A percentile compares a stretch with the other conserved stretches of the same genome.
Conservation (phyloP, 2,329 filamentous ascomycete species). For the Rosellinia necatrix region DNA sequence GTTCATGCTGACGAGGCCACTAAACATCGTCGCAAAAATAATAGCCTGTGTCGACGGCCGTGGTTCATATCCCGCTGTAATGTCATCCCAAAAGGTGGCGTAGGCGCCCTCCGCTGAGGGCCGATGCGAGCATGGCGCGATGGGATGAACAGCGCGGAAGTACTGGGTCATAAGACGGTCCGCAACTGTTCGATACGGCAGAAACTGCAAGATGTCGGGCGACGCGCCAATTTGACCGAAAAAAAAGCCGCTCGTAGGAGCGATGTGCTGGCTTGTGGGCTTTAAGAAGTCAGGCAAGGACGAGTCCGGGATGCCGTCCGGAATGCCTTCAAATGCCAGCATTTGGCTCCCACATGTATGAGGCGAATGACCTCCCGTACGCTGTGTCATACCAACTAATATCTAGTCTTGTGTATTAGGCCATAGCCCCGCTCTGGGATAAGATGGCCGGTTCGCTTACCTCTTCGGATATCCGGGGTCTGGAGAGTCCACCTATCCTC, state of each 20-base stretch:
- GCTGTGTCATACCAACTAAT: conserved; percentile 41
- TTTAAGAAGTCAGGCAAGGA: conserved; percentile 60
- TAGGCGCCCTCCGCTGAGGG: conserved; percentile 71
- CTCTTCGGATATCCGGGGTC: conserved; percentile 73
- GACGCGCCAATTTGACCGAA: conserved; percentile 59
- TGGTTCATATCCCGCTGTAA: conserved; percentile 64
- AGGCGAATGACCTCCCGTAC: conserved; percentile 28
- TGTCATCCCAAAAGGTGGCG: conserved; percentile 66
- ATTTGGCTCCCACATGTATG: conserved; percentile 28
- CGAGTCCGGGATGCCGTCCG: conserved; percentile 34
- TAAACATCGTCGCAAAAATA: conserved; percentile 71
- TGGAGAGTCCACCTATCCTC: conserved; percentile 72
- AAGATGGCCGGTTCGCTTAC: conserved; percentile 46
- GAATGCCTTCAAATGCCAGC: conserved; percentile 32
- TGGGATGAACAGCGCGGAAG: conserved; percentile 68
- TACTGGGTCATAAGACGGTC: conserved; percentile 70
- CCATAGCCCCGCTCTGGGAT: not conserved
- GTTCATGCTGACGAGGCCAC: conserved; percentile 68
- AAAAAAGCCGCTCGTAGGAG: conserved; percentile 69
- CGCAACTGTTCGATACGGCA: conserved; percentile 62
- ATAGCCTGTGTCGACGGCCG: conserved; percentile 68
- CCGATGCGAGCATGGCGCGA: conserved; percentile 70
- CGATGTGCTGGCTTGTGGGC: conserved; percentile 68
- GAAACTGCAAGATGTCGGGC: conserved; percentile 60
- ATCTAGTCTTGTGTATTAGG: conserved; percentile 36